Conservation (phyloP, 2,329 filamentous ascomycete genomes). For the Tolypocladium paradoxum region DNA sequence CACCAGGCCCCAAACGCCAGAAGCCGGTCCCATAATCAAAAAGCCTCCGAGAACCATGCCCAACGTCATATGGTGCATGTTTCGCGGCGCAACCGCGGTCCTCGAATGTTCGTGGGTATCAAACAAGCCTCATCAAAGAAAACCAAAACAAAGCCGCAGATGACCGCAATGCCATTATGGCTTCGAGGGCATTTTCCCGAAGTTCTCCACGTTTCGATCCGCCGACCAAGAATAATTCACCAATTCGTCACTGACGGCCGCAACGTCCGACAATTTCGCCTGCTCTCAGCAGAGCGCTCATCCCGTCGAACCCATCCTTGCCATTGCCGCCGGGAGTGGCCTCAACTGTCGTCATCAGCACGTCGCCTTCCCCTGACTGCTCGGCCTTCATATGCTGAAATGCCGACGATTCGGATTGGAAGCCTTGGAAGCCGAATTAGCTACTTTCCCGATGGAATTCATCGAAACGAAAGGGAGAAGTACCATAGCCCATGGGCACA, state of each 20-base stretch:
- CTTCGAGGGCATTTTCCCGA: background rate
- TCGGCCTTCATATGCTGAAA: conserved; percentile 20
- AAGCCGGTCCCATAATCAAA: background rate
- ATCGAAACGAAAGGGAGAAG: conserved; percentile 8
- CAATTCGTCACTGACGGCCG: conserved; percentile 5
- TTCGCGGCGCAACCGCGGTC: background rate
- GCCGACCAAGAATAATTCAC: background rate
- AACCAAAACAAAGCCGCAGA: conserved; percentile 1
- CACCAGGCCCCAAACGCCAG: background rate
- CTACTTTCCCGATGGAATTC: conserved; percentile 8
- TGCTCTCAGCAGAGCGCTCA: conserved; percentile 46
- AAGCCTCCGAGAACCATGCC: background rate
- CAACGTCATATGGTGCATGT: background rate
- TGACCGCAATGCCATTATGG: background rate
- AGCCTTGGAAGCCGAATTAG: conserved; percentile 22
- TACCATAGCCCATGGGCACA: conserved; percentile 25
- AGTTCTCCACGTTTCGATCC: background rate
- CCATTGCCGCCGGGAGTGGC: conserved; percentile 8
- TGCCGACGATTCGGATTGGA: conserved; percentile 20
- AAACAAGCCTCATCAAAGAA: background rate
- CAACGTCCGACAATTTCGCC: conserved; percentile 47
- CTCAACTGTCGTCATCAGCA: conserved; percentile 18
- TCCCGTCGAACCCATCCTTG: conserved; percentile 37
- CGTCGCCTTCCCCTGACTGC: conserved; percentile 16
- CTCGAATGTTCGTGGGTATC: conserved; percentile 2